These are phyloP conservation scores for Turritis glabra DNA, from an alignment of 345 rosid genomes.

Conservation along the genomic window DNA sequence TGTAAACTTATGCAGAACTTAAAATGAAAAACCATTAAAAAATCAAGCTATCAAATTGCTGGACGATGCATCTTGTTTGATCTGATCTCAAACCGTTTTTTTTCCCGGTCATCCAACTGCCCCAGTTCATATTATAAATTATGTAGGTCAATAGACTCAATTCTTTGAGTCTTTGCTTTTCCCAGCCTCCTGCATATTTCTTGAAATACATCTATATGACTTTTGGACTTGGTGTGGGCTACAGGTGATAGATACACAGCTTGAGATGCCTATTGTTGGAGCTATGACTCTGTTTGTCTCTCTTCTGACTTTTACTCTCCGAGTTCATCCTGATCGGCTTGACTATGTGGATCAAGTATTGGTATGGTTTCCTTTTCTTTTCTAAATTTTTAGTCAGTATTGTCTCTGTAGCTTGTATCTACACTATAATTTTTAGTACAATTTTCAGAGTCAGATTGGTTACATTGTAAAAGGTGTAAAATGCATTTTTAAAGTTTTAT, in stretches of 20 bases:
- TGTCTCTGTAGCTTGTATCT: conserved; percentile 8
- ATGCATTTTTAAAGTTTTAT: conserved; percentile 4
- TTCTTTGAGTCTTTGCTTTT: conserved; percentile 9
- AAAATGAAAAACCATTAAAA: neutral
- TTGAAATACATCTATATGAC: conserved; percentile 8
- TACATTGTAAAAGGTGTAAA: neutral
- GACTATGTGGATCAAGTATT: conserved; percentile 93
- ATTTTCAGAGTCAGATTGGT: neutral
- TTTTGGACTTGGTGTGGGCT: conserved; percentile 16
- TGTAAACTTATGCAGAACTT: neutral
- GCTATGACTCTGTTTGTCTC: conserved; percentile 81
- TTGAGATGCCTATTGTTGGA: conserved; percentile 85
- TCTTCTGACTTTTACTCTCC: conserved; percentile 83
- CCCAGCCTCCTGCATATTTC: conserved; percentile 3
- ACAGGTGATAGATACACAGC: conserved; percentile 86
- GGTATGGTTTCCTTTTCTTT: conserved; percentile 55
- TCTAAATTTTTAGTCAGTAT: neutral
- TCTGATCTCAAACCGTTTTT: neutral
- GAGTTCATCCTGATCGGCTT: conserved; percentile 89
- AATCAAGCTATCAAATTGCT: conserved; percentile 9
- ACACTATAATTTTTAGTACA: neutral
- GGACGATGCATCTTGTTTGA: conserved; percentile 9
- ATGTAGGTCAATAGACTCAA: conserved; percentile 1
- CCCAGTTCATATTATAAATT: conserved; percentile 7
- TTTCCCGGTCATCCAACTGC: neutral